These are phyloP conservation scores for Gigaspora rosea DNA, from an alignment of 192 early-diverging fungal species.

Conservation along the genomic window DNA sequence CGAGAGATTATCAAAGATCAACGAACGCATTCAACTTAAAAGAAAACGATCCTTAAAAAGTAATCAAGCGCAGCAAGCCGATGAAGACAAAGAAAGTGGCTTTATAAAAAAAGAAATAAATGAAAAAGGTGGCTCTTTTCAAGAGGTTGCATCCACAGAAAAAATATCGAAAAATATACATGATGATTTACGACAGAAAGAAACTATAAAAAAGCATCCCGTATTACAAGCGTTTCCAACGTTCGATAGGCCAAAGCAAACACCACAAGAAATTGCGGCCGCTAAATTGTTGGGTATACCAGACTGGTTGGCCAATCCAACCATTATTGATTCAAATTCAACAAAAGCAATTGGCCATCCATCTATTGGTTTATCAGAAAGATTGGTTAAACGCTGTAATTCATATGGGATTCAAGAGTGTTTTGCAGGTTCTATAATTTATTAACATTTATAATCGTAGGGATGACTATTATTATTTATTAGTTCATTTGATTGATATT, in stretches of 20 bases:
- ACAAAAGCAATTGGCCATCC: slow-evolving; percentile 52
- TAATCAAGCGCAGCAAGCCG: background rate
- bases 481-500: background rate
- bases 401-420: slow-evolving; percentile 67
- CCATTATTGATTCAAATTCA: slow-evolving; percentile 61
- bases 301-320: slow-evolving; percentile 84
- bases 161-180: background rate
- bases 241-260: slow-evolving; percentile 42
- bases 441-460: background rate
- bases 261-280: slow-evolving; percentile 43
- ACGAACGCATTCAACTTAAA: background rate
- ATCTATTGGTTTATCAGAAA: slow-evolving; percentile 63
- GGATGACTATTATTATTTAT: background rate
- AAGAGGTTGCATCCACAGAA: background rate
- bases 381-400: slow-evolving; percentile 60
- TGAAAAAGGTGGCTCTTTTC: background rate
- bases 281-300: slow-evolving; percentile 78
- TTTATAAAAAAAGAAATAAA: background rate
- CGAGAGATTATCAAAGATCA: slow-evolving; percentile 15
- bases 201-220: background rate
- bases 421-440: slow-evolving; percentile 63
- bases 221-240: slow-evolving; percentile 47
- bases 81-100: background rate
- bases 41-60: background rate
- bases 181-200: background rate